phyloP scores from a whole-genome alignment of 2,329 filamentous ascomycete species.

The Cordyceps farinosa region DNA sequence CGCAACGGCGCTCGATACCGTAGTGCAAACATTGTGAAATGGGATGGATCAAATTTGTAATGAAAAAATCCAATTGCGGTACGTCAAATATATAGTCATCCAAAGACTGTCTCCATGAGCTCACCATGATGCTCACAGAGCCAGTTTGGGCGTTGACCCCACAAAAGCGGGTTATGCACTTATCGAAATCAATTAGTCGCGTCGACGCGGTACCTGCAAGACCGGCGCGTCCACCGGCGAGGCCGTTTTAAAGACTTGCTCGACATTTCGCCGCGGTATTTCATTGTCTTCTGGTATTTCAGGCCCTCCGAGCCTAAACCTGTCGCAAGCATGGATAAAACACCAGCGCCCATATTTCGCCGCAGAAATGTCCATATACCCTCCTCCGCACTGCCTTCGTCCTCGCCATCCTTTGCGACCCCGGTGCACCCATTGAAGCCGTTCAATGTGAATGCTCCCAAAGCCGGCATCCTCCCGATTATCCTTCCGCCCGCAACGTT shows the following conservation, averaged over 20 bases:
- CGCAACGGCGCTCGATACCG: constrained; percentile 2
- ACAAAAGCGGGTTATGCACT: constrained; percentile 25
- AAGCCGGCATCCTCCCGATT: constrained; percentile 76
- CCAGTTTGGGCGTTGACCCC: background rate
- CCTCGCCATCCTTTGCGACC: constrained; percentile 86
- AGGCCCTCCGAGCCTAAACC: background rate
- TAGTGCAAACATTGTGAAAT: constrained; percentile 8
- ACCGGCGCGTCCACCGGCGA: constrained; percentile 11
- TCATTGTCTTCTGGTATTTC: background rate
- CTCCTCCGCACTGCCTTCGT: constrained; percentile 70
- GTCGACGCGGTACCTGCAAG: constrained; percentile 32
- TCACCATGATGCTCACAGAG: constrained; percentile 13
- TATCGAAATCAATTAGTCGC: constrained; percentile 37
- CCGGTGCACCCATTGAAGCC: constrained; percentile 74
- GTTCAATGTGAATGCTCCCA: constrained; percentile 50
- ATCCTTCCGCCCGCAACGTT: constrained; percentile 82
- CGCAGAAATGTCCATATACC: constrained; percentile 31
- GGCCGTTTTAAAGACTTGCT: background rate
- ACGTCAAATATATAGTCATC: background rate
- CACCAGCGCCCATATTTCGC: constrained; percentile 38
- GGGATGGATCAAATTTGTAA: background rate
- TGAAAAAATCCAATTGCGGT: background rate
- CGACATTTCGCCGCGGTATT: background rate
- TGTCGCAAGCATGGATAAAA: constrained; percentile 35
- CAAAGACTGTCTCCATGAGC: background rate